These are phyloP conservation scores for Bipolaris cookei DNA, from an alignment of 2,329 filamentous ascomycete genomes.

Conservation along the genomic window DNA sequence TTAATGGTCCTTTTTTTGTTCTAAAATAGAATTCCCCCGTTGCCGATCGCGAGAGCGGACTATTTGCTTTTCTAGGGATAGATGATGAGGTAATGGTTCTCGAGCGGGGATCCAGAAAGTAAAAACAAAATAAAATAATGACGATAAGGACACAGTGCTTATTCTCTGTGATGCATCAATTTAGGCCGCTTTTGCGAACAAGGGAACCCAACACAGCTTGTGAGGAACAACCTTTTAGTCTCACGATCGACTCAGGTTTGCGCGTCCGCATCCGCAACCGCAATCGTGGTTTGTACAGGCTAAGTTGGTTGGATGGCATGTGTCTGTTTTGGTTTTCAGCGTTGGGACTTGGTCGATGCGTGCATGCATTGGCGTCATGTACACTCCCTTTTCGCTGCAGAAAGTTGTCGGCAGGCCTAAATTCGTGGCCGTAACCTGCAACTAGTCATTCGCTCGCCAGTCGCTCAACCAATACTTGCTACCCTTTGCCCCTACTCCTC, in stretches of 20 bases:
- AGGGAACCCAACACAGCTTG: no score
- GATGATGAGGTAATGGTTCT: neutral
- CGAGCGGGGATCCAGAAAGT: neutral
- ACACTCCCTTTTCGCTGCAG: slow-evolving; percentile 35
- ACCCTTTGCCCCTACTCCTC: neutral
- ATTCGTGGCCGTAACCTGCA: slow-evolving; percentile 24
- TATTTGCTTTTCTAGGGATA: neutral
- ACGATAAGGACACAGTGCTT: neutral
- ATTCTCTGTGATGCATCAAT: neutral
- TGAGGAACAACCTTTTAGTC: neutral
- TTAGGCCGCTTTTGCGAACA: neutral
- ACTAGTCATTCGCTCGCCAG: slow-evolving; percentile 26
- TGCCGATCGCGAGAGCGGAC: neutral
- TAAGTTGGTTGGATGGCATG: slow-evolving; percentile 29
- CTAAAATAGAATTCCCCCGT: neutral
- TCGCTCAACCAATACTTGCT: slow-evolving; percentile 10
- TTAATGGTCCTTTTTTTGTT: neutral
- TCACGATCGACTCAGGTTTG: neutral
- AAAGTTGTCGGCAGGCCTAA: slow-evolving; percentile 23
- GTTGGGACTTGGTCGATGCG: slow-evolving; percentile 33
- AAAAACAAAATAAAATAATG: neutral
- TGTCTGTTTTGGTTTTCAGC: slow-evolving; percentile 13
- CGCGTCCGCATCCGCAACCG: slow-evolving; percentile 12
- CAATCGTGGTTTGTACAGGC: slow-evolving; percentile 17
- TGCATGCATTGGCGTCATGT: slow-evolving; percentile 39